Evolutionary conservation across 139 green algal species (phyloP).

Genomic region (Penium margaritaceum): DNA sequence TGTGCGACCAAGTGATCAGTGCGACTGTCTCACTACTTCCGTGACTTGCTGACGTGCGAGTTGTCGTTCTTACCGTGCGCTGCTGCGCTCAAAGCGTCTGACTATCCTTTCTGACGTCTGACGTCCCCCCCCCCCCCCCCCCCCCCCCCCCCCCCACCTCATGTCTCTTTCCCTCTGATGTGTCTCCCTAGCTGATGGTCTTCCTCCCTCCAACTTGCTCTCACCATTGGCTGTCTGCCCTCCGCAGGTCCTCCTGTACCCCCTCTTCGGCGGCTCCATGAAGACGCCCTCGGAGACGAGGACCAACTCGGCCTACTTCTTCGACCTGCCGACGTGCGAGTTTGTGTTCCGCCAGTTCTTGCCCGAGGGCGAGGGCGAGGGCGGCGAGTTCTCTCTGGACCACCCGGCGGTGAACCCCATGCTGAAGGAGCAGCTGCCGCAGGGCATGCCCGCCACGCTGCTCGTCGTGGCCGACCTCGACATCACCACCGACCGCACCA

Average conservation of each 20-base stretch:
- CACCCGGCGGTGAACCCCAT: slow-evolving; percentile 26
- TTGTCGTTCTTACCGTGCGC: too few species aligned
- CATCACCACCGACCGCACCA: slow-evolving; percentile 19
- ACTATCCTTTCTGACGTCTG: too few species aligned
- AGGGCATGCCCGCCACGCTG: slow-evolving; percentile 25
- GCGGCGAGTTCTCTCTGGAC: slow-evolving; percentile 16
- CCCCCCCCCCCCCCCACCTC: background rate
- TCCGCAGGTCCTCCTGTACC: slow-evolving; percentile 33
- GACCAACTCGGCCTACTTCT: slow-evolving; percentile 15
- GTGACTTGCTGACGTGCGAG: too few species aligned
- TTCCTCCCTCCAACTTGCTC: background rate
- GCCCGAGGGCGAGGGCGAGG: slow-evolving; percentile 8
- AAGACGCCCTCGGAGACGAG: slow-evolving; percentile 20
- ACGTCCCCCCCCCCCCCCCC: background rate
- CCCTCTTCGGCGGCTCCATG: slow-evolving; percentile 16
- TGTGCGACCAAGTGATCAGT: too few species aligned
- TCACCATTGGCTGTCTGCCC: background rate
- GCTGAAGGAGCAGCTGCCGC: background rate
- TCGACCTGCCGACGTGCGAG: slow-evolving; percentile 19
- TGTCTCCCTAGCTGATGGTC: background rate
- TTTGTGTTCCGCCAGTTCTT: slow-evolving; percentile 21
- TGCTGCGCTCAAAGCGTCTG: too few species aligned
- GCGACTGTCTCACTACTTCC: too few species aligned
- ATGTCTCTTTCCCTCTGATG: background rate
- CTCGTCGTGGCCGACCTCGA: slow-evolving; percentile 25